Base-by-base conservation (phyloP, 2,329 filamentous ascomycete species). In the Chrysosporium keratinophilum region DNA sequence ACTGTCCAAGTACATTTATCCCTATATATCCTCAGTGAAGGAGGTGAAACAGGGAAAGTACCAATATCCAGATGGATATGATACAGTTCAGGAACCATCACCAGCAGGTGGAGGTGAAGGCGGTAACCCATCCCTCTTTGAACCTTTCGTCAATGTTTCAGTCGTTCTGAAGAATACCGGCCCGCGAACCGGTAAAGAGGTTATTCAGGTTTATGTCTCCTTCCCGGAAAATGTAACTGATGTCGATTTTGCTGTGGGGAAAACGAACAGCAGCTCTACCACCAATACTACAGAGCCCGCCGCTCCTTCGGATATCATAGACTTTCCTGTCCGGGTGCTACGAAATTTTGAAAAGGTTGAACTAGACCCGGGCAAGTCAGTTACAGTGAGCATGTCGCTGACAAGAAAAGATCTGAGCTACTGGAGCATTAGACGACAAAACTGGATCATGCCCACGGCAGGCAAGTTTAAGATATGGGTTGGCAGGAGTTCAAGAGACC, bases 1-100 rank as follows among this genome's bases (percentile, higher is more conserved):
- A 46, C 69, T 89, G 0, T 73, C 78, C 52, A 85, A 85, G 62
- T 88, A 84, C 66, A 78, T 89, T 52, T 89, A 89, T 64, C 84
- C 85, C 0, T 89, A 87, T 66, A 74, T 88, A 20, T 66, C 74
- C 6, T 74, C 69, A 0, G 63, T 74, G 9, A 72, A 78, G 12
- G 76, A 77, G 5, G 71, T 77, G 17, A 66, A 71, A 57, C 66
- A 66, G 7, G 72, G 62, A 7, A 62, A 59, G 39, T 77, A 74
- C 58, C 69, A 66, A 20, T 84, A 78, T 61, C 83, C 77, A 1
- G 71, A 71, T 1, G 81, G 76, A 28, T 87, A 80, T 68, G 70
- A 76, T 60, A 67, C 66, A 15, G 61, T 62, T 1, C 77, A 77
- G 48, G 63, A 71, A 0, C 73, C 68, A 0, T 87, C 83, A n/a